Evolutionary conservation across 345 rosid species (phyloP), one percentile per base, ranked within the genome.

Genomic region (Garcia nutans): DNA sequence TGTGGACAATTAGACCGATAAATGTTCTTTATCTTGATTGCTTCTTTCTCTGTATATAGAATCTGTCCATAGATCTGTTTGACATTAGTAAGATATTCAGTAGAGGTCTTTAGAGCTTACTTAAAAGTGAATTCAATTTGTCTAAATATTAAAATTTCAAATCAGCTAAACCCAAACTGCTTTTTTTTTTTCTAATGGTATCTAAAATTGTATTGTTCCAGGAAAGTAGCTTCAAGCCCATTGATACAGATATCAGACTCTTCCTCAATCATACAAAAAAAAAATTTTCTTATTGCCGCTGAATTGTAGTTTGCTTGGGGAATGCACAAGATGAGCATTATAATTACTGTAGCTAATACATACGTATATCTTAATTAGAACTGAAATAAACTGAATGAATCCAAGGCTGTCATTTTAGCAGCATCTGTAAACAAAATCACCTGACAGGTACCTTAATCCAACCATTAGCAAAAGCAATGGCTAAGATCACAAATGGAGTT

Each of bases 401-500:
- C n/a, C 58, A 54, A 54, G 16, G 55, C 22, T 47, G 47, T 74
- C 28, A 56, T 54, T 3, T 47, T 41, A 54, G 61, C 24, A 24
- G 52, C 77, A 50, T 56, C 13, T 50, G 20, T 11, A 17, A 26
- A 13, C 26, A n/a, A 64, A 75, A 60, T 92, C 87, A 92, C 62
- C 96, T 84, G 82, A 85, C 81, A 11, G 96, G 97, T 33, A 86
- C 94, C 88, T 95, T 95, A 79, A 95, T 89, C 97, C 97, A 95
- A 56, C 99, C 97, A 85, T 91, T 91, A 17, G 89, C 93, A 44
- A 95, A 95, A 82, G 89, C 99, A 82, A 93, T 86, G 87, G 96
- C 97, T 80, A 93, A 87, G 85, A 91, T 95, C 58, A 91, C 90
- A 71, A 95, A 95, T 23, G 97, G 99, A 13, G 97, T 95, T 24